A percentile compares a stretch with the other conserved stretches of the same genome.
phyloP scores from a whole-genome alignment of 352 stramenopile genomes.

The Globisporangium heterothallicum region DNA sequence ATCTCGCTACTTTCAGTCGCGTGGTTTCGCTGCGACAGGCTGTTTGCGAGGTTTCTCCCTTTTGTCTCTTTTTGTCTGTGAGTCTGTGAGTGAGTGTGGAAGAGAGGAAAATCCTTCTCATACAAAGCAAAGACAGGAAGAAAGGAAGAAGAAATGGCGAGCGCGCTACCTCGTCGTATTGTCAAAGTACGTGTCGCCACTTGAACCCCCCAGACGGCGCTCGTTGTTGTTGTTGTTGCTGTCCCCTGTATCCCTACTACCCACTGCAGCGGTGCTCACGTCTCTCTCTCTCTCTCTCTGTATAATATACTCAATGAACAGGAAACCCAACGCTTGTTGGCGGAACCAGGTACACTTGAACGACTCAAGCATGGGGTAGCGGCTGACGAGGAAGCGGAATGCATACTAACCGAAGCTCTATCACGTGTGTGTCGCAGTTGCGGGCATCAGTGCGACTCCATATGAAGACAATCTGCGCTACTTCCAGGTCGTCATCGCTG shows the following conservation, averaged over 20 bases:
- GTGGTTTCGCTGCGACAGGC: too few species aligned
- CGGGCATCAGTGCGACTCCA: constrained; percentile 94
- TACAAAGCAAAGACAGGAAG: too few species aligned
- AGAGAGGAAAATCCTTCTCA: too few species aligned
- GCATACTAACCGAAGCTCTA: neutral
- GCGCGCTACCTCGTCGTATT: constrained; percentile 60
- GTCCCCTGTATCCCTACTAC: neutral
- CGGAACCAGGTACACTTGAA: constrained; percentile 75
- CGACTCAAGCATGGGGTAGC: neutral
- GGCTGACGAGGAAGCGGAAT: neutral
- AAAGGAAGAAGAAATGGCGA: constrained; percentile 48
- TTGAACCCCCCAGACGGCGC: neutral
- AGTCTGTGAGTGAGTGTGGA: too few species aligned
- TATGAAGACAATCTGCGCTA: constrained; percentile 98
- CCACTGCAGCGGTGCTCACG: neutral
- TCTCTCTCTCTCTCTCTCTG: neutral
- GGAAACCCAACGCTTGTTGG: constrained; percentile 94
- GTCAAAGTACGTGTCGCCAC: constrained; percentile 42
- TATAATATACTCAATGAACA: constrained; percentile 12
- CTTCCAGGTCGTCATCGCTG: constrained; percentile 97
- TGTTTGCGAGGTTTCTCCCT: too few species aligned
- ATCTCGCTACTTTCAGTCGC: too few species aligned
- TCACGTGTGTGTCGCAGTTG: constrained; percentile 41
- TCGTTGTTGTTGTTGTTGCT: neutral
- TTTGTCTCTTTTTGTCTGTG: too few species aligned